Evolutionary conservation across 176 grass and related monocot species (phyloP).

Genomic region (Eleusine coracana): DNA sequence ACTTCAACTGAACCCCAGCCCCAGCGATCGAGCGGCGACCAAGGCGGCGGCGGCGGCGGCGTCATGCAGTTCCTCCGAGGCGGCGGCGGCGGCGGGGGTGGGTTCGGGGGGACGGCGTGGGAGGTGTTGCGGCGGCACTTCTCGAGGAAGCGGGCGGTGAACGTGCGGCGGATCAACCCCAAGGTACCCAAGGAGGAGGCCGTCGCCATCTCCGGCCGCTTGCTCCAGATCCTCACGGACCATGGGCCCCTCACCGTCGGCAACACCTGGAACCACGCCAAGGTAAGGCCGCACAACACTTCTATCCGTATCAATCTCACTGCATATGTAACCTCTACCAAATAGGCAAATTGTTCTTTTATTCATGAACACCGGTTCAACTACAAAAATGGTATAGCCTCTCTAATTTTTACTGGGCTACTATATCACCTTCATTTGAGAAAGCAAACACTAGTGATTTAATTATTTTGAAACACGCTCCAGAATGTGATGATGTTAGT

Average conservation of each 20-base stretch:
- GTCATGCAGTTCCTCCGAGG: constrained; percentile 62
- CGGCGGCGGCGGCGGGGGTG: constrained; percentile 19
- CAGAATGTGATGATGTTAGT: not conserved
- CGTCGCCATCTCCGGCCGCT: constrained; percentile 63
- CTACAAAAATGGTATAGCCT: not conserved
- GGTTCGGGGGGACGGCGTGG: constrained; percentile 33
- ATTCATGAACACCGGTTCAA: not conserved
- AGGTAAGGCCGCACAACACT: constrained; percentile 41
- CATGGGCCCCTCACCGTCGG: constrained; percentile 74
- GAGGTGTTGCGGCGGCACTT: constrained; percentile 56
- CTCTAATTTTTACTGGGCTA: not conserved
- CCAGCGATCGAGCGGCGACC: constrained; percentile 16
- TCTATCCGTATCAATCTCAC: not conserved
- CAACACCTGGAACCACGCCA: constrained; percentile 80
- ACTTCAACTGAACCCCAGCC: constrained; percentile 9
- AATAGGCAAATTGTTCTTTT: not conserved
- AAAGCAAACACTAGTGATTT: not conserved
- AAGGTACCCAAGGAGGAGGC: constrained; percentile 88
- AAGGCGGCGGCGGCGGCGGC: constrained; percentile 40
- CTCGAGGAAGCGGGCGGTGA: constrained; percentile 62
- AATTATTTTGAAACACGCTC: not conserved
- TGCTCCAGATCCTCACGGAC: constrained; percentile 77
- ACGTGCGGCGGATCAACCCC: constrained; percentile 77
- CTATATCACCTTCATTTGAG: not conserved
- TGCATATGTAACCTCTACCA: not conserved